Conservation (phyloP, 345 rosid species). For the Theobroma cacao region DNA sequence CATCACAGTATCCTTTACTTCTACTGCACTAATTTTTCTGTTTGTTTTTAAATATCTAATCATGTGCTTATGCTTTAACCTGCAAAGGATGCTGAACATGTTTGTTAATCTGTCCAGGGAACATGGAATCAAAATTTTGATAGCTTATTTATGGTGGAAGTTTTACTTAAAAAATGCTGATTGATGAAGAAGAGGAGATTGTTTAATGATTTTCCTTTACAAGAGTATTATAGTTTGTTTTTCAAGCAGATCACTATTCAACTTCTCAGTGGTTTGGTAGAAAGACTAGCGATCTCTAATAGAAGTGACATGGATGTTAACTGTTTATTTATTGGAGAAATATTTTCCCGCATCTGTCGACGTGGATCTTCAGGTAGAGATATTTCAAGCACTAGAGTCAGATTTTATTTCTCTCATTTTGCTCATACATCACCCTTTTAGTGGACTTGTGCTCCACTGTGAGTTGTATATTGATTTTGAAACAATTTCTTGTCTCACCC, state of each 20-base stretch:
- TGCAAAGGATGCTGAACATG: background rate
- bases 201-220: slow-evolving; percentile 46
- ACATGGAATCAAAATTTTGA: slow-evolving; percentile 1
- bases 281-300: slow-evolving; percentile 27
- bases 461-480: background rate
- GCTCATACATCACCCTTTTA: slow-evolving; percentile 3
- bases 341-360: slow-evolving; percentile 78
- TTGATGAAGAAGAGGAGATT: no score
- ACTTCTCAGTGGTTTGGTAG: slow-evolving; percentile 52
- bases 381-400: background rate
- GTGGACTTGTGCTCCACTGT: slow-evolving; percentile 2
- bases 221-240: slow-evolving; percentile 50
- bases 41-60: slow-evolving; percentile 1
- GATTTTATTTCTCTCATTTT: slow-evolving; percentile 6
- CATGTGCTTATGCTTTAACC: background rate
- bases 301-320: slow-evolving; percentile 30
- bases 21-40: background rate
- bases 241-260: slow-evolving; percentile 72
- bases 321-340: slow-evolving; percentile 63
- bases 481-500: background rate
- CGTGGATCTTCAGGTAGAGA: slow-evolving; percentile 89
- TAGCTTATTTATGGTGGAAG: background rate
- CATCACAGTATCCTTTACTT: slow-evolving; percentile 87
- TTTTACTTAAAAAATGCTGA: slow-evolving; percentile 13
- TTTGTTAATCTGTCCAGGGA: background rate